Base-by-base conservation (phyloP, 2,329 filamentous ascomycete genomes). In the Pseudopithomyces maydicus region DNA sequence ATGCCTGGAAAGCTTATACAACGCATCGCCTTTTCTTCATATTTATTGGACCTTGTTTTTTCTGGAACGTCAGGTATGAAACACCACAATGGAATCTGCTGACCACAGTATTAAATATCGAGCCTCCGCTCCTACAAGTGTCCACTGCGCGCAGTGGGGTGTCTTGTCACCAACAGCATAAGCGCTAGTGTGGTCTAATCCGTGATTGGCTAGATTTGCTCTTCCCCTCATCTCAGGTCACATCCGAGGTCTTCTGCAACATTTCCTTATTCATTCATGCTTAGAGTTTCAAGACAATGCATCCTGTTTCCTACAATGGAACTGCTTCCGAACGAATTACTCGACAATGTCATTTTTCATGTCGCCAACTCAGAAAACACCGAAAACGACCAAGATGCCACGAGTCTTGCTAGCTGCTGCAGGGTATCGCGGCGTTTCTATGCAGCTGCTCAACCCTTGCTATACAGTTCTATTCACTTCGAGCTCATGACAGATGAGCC, bases 401-500 rank as follows among this genome's bases (percentile, higher is more conserved):
- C 14, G 15, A 52, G 38, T 15, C 52, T 58, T 19, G 45, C 15
- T 10, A 58, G 32, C 29, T 38, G 38, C 10, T 58, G 56, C 20
- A 42, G 51, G 6, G 56, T 47, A 19, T 58, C 56, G 6, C 35
- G 42, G 14, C 35, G 43, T 6, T 52, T 54, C n/a, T 44, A 33
- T 39, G n/a, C 41, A 32, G 23, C 50, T 26, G 52, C 56, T 4
- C 52, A 33, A 14, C 56, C 56, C 3, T 22, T 46, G 3, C 33
- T 58, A 2, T 58, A 54, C 15, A 33, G 22, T 12, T 39, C 42
- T 3, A 55, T 58, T n/a, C 41, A 43, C 23, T 42, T 58, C 12
- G 48, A 52, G 6, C 17, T 58, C 10, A 26, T 23, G 29, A 46
- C 51, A 6, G 33, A 47, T 22, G 33, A 48, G 17, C 46, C 42